A percentile compares a stretch with the other conserved stretches of the same genome.
These are phyloP conservation scores for Thalassiosira livingstoniorum DNA, from an alignment of 352 stramenopile species.

Conservation along the genomic window DNA sequence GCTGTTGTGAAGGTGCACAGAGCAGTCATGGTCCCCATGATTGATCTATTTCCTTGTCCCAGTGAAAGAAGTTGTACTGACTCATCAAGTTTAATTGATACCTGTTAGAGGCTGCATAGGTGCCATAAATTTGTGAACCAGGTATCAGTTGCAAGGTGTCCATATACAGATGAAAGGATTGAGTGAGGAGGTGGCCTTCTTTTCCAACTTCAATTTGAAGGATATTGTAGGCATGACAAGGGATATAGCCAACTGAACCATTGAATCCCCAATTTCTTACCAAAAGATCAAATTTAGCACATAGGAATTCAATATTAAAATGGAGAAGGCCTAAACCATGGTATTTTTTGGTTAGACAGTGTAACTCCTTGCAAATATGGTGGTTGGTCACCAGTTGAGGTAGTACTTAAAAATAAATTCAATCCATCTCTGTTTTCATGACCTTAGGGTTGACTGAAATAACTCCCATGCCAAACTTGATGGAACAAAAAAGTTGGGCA, in stretches of 20 bases:
- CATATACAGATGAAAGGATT: neutral
- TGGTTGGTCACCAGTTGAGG: slow-evolving; percentile 7
- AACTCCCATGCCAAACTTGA: too few species aligned
- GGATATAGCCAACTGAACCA: neutral
- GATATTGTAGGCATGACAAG: neutral
- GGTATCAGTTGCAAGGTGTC: neutral
- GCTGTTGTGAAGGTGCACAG: too few species aligned
- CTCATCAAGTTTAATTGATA: too few species aligned
- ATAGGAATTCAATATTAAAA: slow-evolving; percentile 20
- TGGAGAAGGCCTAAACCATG: slow-evolving; percentile 33
- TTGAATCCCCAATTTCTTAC: neutral
- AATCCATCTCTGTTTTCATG: neutral
- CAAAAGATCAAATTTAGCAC: neutral
- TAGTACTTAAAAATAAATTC: slow-evolving; percentile 15
- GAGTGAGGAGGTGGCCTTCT: neutral
- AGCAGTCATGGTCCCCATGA: too few species aligned
- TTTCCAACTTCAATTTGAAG: slow-evolving; percentile 26
- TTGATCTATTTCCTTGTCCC: too few species aligned
- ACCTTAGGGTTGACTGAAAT: neutral
- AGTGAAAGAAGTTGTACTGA: too few species aligned
- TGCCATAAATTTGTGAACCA: too few species aligned
- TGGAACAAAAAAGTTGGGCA: too few species aligned
- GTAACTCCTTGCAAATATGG: slow-evolving; percentile 23
- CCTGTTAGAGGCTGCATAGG: too few species aligned
- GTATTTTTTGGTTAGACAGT: slow-evolving; percentile 9